phyloP scores from a whole-genome alignment of 2,329 filamentous ascomycete species.

The Cercospora canescens region DNA sequence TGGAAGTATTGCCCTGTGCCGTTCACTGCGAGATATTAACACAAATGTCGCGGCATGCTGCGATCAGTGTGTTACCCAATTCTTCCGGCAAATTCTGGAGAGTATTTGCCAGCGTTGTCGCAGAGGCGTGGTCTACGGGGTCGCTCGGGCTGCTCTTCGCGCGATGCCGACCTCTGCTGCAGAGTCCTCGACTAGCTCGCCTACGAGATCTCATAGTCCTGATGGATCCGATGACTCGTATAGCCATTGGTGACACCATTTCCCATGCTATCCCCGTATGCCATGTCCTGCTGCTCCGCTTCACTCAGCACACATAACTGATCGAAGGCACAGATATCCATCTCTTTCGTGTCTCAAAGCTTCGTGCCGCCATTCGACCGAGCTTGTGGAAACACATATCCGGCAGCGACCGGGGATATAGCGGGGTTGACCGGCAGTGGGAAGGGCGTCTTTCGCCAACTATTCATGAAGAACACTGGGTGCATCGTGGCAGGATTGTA shows the following conservation, averaged over 20 bases:
- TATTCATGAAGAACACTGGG: constrained; percentile 74
- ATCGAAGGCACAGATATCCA: background rate
- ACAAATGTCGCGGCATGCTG: constrained; percentile 22
- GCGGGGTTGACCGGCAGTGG: constrained; percentile 40
- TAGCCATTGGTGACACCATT: background rate
- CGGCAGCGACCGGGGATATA: constrained; percentile 46
- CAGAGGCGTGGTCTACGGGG: constrained; percentile 7
- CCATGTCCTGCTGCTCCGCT: background rate
- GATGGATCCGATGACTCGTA: background rate
- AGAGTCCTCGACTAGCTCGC: background rate
- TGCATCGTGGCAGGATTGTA: constrained; percentile 64
- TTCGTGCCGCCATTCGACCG: constrained; percentile 24
- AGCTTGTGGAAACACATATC: constrained; percentile 40
- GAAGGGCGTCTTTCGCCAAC: constrained; percentile 58
- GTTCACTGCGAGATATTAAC: background rate
- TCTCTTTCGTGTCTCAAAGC: constrained; percentile 20
- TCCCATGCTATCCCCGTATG: background rate
- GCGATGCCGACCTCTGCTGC: background rate
- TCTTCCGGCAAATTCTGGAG: constrained; percentile 14
- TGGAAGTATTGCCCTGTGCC: constrained; percentile 15
- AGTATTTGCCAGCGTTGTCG: constrained; percentile 21
- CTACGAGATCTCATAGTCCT: background rate
- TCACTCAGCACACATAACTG: background rate
- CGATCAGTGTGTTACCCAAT: constrained; percentile 20
- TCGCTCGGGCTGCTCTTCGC: constrained; percentile 17